Evolutionary conservation across 1,284 basidiomycete species (phyloP), one percentile per base, ranked within the genome.

Genomic region (Sphagnurus paluster): DNA sequence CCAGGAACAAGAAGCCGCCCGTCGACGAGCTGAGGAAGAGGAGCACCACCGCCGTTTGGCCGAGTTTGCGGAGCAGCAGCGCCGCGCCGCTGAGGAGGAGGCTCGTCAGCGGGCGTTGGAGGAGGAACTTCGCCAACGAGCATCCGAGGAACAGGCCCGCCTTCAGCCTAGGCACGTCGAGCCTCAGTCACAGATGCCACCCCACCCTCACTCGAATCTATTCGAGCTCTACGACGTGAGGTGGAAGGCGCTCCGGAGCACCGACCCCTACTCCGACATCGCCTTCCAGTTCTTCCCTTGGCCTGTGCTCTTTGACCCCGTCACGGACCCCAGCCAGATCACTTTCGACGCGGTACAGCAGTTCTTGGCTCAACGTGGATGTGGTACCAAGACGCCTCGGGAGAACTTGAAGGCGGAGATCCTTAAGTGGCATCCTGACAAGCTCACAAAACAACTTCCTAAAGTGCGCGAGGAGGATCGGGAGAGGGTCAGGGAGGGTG

Each of bases 391-490:
- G 56, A 59, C 56, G 1, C 52, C 39, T 5, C 68, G 62, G 52
- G 70, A 72, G 30, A 58, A 61, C 13, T 49, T 79, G 53, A 72
- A 66, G 53, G 52, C 52, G 8, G 78, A 81, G 53, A 59, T 81
- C 26, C 54, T 78, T 33, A 66, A 66, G 13, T 81, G 75, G 68
- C 79, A 82, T 52, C 75, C 79, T 1, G 80, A 81, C 54, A 77
- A 76, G 55, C 74, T 79, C 52, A 55, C 68, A 42, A 37, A 55
- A 17, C 57, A 68, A 35, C 53, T 80, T 29, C 61, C 61, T 16
- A 77, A 72, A 52, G 70, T 83, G 21, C 55, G 58, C 6, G 58
- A 63, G 17, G 65, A 66, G 9, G 74, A 83, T 17, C 65, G 65
- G 46, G 65, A 65, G 19, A 61, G 62, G 29, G 77, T 75, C 2